These are phyloP conservation scores for Coccomyxa subellipsoidea DNA, from an alignment of 163 green algal species.

Conservation along the genomic window DNA sequence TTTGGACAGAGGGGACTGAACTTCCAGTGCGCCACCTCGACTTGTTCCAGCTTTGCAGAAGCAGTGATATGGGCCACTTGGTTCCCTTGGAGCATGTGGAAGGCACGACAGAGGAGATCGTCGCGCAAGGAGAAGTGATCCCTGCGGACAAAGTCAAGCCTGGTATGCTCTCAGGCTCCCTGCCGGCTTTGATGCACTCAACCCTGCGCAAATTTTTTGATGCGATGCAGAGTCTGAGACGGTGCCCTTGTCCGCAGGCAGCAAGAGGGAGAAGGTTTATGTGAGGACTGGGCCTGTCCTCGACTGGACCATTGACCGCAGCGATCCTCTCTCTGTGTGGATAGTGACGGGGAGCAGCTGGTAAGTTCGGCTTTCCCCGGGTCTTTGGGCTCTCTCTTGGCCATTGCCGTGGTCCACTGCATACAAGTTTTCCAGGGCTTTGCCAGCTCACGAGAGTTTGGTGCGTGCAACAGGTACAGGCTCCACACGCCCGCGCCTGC, in stretches of 20 bases:
- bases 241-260: neutral
- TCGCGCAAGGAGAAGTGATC: neutral
- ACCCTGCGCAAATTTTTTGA: no score
- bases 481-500: slow-evolving; percentile 31
- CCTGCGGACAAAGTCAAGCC: neutral
- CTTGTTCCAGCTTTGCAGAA: slow-evolving; percentile 6
- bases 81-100: slow-evolving; percentile 2
- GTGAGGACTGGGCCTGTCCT: slow-evolving; percentile 24
- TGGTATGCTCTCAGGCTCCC: neutral
- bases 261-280: neutral
- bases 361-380: neutral
- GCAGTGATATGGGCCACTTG: neutral
- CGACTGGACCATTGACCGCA: slow-evolving; percentile 52
- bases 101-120: neutral
- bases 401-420: neutral
- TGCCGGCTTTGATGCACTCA: neutral
- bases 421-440: no score
- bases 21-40: slow-evolving; percentile 24
- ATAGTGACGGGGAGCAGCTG: slow-evolving; percentile 35
- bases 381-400: no score
- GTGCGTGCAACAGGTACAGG: slow-evolving; percentile 40
- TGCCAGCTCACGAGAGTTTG: no score
- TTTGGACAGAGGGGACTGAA: neutral
- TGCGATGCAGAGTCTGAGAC: no score
- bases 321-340: slow-evolving; percentile 38